These are phyloP conservation scores for Diaporthe ampelina DNA, from an alignment of 2,329 filamentous ascomycete genomes.

Conservation along the genomic window DNA sequence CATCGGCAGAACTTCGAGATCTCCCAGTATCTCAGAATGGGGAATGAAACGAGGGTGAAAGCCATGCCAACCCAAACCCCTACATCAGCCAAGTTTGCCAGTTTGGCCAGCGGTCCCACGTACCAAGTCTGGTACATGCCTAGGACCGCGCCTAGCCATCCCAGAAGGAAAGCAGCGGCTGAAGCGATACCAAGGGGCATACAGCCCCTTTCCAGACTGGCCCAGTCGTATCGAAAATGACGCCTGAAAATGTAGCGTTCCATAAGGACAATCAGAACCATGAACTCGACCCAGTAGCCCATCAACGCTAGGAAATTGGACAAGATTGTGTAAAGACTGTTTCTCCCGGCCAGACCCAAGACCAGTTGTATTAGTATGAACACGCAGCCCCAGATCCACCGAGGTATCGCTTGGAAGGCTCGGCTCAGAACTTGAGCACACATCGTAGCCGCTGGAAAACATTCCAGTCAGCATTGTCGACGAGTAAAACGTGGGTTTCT, in stretches of 20 bases:
- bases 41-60: constrained; percentile 46
- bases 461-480: not conserved
- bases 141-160: constrained; percentile 75
- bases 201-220: not conserved
- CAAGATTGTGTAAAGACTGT: constrained; percentile 71
- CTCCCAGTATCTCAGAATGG: constrained; percentile 10
- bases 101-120: constrained; percentile 64
- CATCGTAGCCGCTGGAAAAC: not conserved
- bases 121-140: constrained; percentile 81
- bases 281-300: constrained; percentile 79
- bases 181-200: constrained; percentile 70
- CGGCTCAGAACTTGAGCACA: constrained; percentile 10
- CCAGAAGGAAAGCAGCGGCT: constrained; percentile 71
- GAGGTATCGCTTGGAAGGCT: not conserved
- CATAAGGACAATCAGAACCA: constrained; percentile 72
- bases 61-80: constrained; percentile 46
- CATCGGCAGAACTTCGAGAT: constrained; percentile 1
- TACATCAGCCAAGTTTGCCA: constrained; percentile 45
- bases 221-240: constrained; percentile 58
- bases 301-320: constrained; percentile 79
- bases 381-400: not conserved
- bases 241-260: constrained; percentile 74
- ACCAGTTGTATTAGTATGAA: constrained; percentile 10
- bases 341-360: not conserved
- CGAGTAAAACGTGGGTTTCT: rapidly evolving